Evolutionary conservation across 2,329 filamentous ascomycete genomes (phyloP).

Genomic region (Phialemonium atrogriseum): DNA sequence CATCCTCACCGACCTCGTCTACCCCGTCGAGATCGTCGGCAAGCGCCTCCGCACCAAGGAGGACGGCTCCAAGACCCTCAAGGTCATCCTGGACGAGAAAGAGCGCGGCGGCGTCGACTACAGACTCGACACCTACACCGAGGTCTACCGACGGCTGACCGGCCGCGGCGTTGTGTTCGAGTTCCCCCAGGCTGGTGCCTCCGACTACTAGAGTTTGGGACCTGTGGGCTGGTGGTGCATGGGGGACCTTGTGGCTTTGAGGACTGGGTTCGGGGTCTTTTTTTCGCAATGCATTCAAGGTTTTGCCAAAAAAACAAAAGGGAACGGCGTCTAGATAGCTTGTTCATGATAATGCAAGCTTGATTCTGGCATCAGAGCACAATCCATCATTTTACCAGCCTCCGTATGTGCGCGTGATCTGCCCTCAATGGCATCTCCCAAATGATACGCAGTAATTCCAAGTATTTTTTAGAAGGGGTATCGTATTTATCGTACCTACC

Average conservation of each 20-base stretch:
- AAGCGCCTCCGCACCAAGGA: conserved; percentile 98
- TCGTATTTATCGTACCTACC: too few relatives aligned
- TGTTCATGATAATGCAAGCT: conserved; percentile 16
- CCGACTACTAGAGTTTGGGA: conserved; percentile 62
- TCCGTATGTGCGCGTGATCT: neutral
- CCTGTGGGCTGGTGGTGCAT: neutral
- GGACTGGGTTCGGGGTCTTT: conserved; percentile 13
- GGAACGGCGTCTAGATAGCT: conserved; percentile 24
- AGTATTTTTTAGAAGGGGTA: too few relatives aligned
- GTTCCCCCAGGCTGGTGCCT: conserved; percentile 78
- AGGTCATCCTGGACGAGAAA: conserved; percentile 99
- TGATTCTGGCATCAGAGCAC: conserved; percentile 11
- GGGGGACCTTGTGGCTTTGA: conserved; percentile 9
- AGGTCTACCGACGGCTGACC: conserved; percentile 98
- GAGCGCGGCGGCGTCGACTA: conserved; percentile 99
- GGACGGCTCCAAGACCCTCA: conserved; percentile 96
- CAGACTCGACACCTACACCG: conserved; percentile 97
- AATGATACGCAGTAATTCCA: too few relatives aligned
- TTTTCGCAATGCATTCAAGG: conserved; percentile 15
- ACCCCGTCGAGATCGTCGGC: conserved; percentile 99
- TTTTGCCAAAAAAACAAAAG: conserved; percentile 13
- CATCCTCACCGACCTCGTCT: conserved; percentile 96
- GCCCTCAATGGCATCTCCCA: too few relatives aligned
- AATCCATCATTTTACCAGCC: neutral
- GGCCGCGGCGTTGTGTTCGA: conserved; percentile 96